phyloP scores from a whole-genome alignment of 768 basidiomycete genomes.

The Podaxis sp. region DNA sequence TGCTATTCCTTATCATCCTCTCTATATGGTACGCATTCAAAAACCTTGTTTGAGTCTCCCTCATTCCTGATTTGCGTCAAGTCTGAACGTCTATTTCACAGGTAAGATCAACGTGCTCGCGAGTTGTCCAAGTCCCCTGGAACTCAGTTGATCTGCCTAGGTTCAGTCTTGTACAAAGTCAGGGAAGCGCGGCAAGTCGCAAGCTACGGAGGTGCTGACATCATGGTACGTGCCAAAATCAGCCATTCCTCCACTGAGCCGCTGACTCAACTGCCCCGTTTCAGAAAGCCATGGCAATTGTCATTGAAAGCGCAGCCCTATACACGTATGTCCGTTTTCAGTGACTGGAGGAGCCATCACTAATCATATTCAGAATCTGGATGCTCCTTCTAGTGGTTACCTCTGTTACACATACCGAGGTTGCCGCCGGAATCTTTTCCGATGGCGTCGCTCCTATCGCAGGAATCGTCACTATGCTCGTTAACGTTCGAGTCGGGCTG shows the following conservation, averaged over 20 bases:
- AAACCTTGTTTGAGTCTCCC: not conserved
- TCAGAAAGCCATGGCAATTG: constrained; percentile 11
- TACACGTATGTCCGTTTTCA: constrained; percentile 15
- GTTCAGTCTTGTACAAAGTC: not conserved
- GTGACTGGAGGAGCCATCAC: not conserved
- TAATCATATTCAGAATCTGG: not conserved
- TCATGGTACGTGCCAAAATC: not conserved
- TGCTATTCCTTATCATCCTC: not conserved
- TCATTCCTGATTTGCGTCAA: not conserved
- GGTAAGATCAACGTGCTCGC: not conserved
- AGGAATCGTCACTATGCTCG: constrained; percentile 19
- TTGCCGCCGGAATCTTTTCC: not conserved
- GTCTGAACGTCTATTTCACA: constrained; percentile 8
- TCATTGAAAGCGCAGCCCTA: constrained; percentile 19
- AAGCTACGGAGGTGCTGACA: not conserved
- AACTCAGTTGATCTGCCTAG: not conserved
- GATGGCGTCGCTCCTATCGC: constrained; percentile 12
- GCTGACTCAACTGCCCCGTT: not conserved
- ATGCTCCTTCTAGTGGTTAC: not conserved
- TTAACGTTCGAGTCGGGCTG: constrained; percentile 20
- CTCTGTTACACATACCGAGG: not conserved
- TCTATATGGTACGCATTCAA: constrained; percentile 3
- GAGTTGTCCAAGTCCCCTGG: not conserved
- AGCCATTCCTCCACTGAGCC: not conserved
- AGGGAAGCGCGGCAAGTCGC: not conserved